Evolutionary conservation across 2,329 filamentous ascomycete species (phyloP).

Genomic region (Parascedosporium putredinis): DNA sequence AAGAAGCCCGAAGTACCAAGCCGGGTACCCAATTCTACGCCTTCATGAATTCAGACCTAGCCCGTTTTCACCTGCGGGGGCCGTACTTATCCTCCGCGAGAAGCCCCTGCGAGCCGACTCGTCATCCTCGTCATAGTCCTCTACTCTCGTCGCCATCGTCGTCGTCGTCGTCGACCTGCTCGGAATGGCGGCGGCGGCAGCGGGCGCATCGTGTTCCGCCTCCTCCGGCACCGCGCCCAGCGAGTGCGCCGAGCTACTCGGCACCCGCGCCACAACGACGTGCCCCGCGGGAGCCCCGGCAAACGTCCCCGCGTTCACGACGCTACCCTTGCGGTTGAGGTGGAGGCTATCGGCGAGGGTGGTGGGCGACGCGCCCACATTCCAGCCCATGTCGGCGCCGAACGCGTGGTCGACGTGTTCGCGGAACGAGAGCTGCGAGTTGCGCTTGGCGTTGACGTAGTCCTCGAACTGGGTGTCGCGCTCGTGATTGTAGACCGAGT

Average conservation of each 20-base stretch:
- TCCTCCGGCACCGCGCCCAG: slow-evolving; percentile 10
- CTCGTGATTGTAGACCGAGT: slow-evolving; percentile 29
- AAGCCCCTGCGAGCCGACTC: too few relatives aligned
- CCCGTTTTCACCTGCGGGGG: too few relatives aligned
- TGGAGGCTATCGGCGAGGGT: neutral
- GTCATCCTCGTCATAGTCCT: too few relatives aligned
- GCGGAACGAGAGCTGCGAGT: slow-evolving; percentile 14
- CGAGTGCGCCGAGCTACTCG: slow-evolving; percentile 3
- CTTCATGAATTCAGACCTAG: too few relatives aligned
- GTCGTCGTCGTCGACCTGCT: too few relatives aligned
- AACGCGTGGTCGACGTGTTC: slow-evolving; percentile 20
- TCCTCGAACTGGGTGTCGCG: slow-evolving; percentile 37
- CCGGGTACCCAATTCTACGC: too few relatives aligned
- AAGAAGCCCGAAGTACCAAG: too few relatives aligned
- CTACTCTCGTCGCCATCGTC: too few relatives aligned
- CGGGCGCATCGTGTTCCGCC: slow-evolving; percentile 6
- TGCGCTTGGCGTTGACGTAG: slow-evolving; percentile 25
- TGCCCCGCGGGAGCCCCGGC: neutral
- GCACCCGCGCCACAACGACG: slow-evolving; percentile 1
- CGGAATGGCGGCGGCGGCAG: too few relatives aligned
- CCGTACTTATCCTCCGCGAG: too few relatives aligned
- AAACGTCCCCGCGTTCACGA: slow-evolving; percentile 1
- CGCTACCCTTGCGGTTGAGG: neutral
- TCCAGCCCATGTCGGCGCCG: slow-evolving; percentile 23
- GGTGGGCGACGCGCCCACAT: neutral